phyloP scores from a whole-genome alignment of 768 basidiomycete species.

The Rhodosporidiobolus odoratus region DNA sequence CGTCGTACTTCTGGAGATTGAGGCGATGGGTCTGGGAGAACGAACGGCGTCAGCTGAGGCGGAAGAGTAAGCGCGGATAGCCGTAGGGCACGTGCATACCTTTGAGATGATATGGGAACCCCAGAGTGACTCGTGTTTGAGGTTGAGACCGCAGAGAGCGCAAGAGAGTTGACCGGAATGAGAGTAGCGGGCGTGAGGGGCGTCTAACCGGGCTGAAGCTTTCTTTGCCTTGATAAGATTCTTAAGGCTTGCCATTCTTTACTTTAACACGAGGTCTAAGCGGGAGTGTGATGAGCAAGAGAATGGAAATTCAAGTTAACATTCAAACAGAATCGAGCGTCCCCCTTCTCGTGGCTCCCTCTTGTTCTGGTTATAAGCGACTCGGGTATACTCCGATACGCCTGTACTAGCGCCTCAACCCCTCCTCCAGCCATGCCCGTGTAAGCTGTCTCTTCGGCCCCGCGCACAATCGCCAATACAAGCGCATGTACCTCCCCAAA shows the following conservation, averaged over 20 bases:
- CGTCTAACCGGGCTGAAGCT: background rate
- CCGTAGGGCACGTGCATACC: background rate
- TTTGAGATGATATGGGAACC: conserved; percentile 30
- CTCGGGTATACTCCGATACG: too few species aligned
- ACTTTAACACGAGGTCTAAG: background rate
- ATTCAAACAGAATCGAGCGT: too few species aligned
- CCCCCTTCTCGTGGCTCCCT: background rate
- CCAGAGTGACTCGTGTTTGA: conserved; percentile 28
- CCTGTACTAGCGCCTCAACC: too few species aligned
- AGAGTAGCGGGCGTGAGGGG: conserved; percentile 25
- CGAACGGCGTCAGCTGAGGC: too few species aligned
- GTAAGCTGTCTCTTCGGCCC: too few species aligned
- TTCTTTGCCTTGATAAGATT: conserved; percentile 25
- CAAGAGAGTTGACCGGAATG: conserved; percentile 15
- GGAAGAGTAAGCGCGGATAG: background rate
- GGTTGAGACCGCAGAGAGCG: conserved; percentile 13
- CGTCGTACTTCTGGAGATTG: conserved; percentile 15
- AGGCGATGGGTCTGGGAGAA: conserved; percentile 29
- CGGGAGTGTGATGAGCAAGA: background rate
- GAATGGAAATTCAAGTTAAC: too few species aligned
- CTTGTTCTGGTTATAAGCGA: background rate
- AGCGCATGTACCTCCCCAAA: too few species aligned
- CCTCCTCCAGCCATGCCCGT: too few species aligned
- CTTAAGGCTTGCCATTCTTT: conserved; percentile 24
- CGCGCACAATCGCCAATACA: too few species aligned